Evolutionary conservation across 2,329 filamentous ascomycete species (phyloP).

Genomic region (Alternaria gansuensis): DNA sequence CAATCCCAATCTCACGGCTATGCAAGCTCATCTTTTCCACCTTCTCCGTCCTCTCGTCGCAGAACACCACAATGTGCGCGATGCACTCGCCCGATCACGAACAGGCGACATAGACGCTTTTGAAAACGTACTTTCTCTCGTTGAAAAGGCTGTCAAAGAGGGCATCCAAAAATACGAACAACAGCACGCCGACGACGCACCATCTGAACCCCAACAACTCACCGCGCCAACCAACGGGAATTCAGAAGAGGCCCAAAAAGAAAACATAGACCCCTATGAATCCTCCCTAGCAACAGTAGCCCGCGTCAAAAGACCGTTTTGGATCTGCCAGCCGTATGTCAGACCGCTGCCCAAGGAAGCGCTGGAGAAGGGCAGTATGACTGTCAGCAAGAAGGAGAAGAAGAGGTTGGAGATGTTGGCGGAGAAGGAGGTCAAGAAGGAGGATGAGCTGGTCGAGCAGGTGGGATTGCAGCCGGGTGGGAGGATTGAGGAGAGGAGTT

Average conservation of each 20-base stretch:
- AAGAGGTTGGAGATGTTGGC: slow-evolving; percentile 51
- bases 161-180: slow-evolving; percentile 73
- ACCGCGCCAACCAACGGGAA: background rate
- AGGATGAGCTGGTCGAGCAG: slow-evolving; percentile 38
- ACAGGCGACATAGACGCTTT: slow-evolving; percentile 78
- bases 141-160: slow-evolving; percentile 77
- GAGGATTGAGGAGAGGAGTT: slow-evolving; percentile 63
- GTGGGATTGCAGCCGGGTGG: slow-evolving; percentile 41
- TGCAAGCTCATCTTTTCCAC: slow-evolving; percentile 94
- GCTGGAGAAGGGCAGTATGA: slow-evolving; percentile 79
- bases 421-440: slow-evolving; percentile 52
- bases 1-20: slow-evolving; percentile 74
- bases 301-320: slow-evolving; percentile 83
- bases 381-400: slow-evolving; percentile 73
- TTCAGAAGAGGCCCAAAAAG: background rate
- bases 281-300: slow-evolving; percentile 72
- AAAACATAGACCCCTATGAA: slow-evolving; percentile 53
- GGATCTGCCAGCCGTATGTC: slow-evolving; percentile 88
- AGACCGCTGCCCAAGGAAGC: slow-evolving; percentile 89
- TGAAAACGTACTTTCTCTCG: slow-evolving; percentile 77
- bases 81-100: slow-evolving; percentile 76
- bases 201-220: slow-evolving; percentile 3
- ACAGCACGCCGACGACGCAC: slow-evolving; percentile 32
- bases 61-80: slow-evolving; percentile 81
- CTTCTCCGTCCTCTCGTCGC: slow-evolving; percentile 83